Evolutionary conservation across 176 grass and related monocot species (phyloP), one percentile per base, ranked within the genome.

Genomic region (Zoysia japonica): DNA sequence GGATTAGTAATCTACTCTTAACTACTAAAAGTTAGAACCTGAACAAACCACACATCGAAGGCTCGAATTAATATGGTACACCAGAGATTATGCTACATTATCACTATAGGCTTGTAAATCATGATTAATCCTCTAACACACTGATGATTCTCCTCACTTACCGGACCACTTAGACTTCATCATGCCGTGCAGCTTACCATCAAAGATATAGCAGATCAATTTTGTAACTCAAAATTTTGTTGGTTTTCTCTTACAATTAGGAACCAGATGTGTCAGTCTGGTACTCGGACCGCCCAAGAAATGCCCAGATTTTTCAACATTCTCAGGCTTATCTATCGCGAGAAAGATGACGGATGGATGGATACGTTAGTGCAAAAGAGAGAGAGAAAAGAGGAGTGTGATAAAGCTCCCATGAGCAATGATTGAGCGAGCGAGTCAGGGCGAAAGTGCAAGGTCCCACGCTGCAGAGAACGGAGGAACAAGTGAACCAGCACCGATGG

Each of bases 401-500:
- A 28, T 28, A 3, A 52, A 53, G 52, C n/a, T 15, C 4, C 28
- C 28, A 47, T 49, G 77, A 28, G 28, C 87, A 85, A 78, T 89
- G 36, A 85, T 77, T 67, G 67, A 57, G 44, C 44, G 51, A 56
- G 38, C 53, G 72, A 74, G 7, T 82, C 59, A 72, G 51, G 66
- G 64, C 20, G 72, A 85, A 85, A 85, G 73, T 47, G 28, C 11
- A 16, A 7, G 72, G 73, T 9, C 75, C 72, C 82, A 81, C 35
- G 6, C 8, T 36, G 12, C 48, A 87, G 59, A 71, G 57, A 56
- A 64, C 17, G 74, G 74, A 87, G 73, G 79, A 87, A 71, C 50
- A 61, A 69, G 50, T 57, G 68, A 71, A 39, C 71, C 65, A 61
- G 67, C 37, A 81, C 51, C 47, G 41, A 40, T 48, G 8, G n/a